Evolutionary conservation across 139 green algal species (phyloP).

Genomic region (Axilococcus clingmanii): DNA sequence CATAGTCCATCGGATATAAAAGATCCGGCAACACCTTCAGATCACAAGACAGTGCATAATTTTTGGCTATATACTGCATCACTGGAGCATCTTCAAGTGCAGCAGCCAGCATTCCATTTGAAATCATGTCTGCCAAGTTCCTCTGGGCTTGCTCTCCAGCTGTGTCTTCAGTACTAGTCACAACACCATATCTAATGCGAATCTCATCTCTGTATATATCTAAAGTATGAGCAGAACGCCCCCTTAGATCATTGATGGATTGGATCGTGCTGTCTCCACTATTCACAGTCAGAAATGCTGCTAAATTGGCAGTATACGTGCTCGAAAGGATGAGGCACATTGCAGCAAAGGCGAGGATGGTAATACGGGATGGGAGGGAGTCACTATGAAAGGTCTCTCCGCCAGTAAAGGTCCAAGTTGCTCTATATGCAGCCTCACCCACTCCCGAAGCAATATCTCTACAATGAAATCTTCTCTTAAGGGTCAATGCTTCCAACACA

Average conservation of each 20-base stretch:
- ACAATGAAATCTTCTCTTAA: background rate
- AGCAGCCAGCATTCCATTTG: slow-evolving; percentile 1
- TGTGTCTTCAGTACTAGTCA: background rate
- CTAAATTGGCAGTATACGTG: slow-evolving; percentile 10
- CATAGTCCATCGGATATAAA: slow-evolving; percentile 8
- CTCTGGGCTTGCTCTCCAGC: too few species aligned
- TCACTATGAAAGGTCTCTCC: slow-evolving; percentile 3
- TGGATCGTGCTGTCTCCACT: background rate
- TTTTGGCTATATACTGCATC: slow-evolving; percentile 3
- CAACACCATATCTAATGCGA: background rate
- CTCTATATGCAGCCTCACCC: slow-evolving; percentile 1
- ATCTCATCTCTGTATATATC: background rate
- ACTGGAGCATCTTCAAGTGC: background rate
- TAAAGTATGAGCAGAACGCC: background rate
- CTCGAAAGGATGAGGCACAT: background rate
- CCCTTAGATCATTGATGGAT: slow-evolving; percentile 7
- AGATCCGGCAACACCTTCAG: background rate
- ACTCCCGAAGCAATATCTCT: background rate
- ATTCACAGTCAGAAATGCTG: slow-evolving; percentile 8
- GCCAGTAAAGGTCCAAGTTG: background rate
- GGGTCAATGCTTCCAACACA: background rate
- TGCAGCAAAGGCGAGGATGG: background rate
- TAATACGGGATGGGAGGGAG: background rate
- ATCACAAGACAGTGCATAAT: background rate
- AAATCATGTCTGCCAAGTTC: slow-evolving; percentile 6